These are phyloP conservation scores for Stereum hirsutum DNA, from an alignment of 1,284 basidiomycete species.

Conservation along the genomic window DNA sequence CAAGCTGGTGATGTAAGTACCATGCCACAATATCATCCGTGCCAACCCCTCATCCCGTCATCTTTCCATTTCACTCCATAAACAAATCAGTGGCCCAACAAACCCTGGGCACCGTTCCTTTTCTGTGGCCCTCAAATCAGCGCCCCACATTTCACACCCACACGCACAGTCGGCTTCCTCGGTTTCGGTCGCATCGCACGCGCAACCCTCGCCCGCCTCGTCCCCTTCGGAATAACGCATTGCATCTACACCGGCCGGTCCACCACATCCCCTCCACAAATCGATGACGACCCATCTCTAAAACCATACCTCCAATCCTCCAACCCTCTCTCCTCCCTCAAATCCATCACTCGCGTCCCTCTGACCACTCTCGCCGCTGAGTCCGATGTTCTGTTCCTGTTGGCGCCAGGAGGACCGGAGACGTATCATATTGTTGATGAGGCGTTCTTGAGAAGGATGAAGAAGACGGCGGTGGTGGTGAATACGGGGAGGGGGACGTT, in stretches of 20 bases:
- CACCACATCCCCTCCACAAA: conserved; percentile 29
- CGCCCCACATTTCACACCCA: conserved; percentile 37
- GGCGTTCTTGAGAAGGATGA: conserved; percentile 76
- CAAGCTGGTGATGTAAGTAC: conserved; percentile 51
- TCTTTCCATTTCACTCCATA: no score
- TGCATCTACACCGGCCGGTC: conserved; percentile 57
- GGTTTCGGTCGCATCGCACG: conserved; percentile 93
- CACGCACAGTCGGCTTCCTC: conserved; percentile 77
- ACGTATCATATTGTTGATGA: conserved; percentile 73
- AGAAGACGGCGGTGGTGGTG: conserved; percentile 70
- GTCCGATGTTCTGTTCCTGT: conserved; percentile 77
- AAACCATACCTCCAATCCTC: conserved; percentile 37
- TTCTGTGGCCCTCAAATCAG: conserved; percentile 77
- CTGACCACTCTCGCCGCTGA: conserved; percentile 59
- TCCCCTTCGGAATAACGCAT: conserved; percentile 68
- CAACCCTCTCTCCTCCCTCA: conserved; percentile 39
- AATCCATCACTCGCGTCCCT: conserved; percentile 48
- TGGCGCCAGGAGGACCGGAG: conserved; percentile 69
- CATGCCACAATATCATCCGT: no score
- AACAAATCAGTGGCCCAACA: conserved; percentile 57
- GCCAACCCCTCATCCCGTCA: no score
- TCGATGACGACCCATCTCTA: conserved; percentile 43
- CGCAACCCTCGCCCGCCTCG: conserved; percentile 65
- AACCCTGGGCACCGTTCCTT: conserved; percentile 74
- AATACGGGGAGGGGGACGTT: conserved; percentile 78